Conservation (phyloP, 225 moss, liverwort and hornwort genomes). For the Physcomitrellopsis africana region DNA sequence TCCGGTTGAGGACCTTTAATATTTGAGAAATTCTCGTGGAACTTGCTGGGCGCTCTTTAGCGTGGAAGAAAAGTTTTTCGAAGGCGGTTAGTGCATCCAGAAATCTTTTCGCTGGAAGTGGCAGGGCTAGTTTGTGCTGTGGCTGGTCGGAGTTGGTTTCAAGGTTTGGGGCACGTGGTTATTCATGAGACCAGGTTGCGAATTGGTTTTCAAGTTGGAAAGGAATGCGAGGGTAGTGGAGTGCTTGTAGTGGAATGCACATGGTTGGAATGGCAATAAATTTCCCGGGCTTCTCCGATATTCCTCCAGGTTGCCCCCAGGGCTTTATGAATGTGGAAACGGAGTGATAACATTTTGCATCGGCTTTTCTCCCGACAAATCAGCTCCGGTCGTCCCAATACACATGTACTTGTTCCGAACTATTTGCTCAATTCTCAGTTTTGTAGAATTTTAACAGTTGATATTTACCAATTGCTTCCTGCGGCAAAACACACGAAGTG, state of each 20-base stretch:
- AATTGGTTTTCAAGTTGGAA: not conserved
- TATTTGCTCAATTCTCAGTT: no score
- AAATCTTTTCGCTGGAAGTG: not conserved
- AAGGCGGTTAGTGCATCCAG: not conserved
- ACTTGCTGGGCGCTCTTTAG: no score
- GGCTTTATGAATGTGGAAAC: slow-evolving; percentile 81
- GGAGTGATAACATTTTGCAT: slow-evolving; percentile 84
- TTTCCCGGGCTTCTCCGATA: slow-evolving; percentile 50
- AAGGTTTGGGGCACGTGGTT: not conserved
- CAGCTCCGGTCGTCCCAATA: slow-evolving; percentile 64
- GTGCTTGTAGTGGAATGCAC: slow-evolving; percentile 23
- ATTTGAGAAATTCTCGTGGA: no score
- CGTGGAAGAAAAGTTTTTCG: not conserved
- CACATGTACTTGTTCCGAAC: slow-evolving; percentile 50
- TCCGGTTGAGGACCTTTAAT: no score
- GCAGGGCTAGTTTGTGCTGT: not conserved
- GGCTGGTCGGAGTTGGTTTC: not conserved
- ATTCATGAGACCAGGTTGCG: not conserved
- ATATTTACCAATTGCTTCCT: not conserved
- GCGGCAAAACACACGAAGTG: no score
- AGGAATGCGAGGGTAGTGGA: slow-evolving; percentile 30
- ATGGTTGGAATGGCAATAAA: slow-evolving; percentile 76
- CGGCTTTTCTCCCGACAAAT: slow-evolving; percentile 87
- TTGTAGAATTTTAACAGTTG: not conserved
- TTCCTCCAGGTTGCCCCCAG: slow-evolving; percentile 45